Base-by-base conservation (phyloP, 2,329 filamentous ascomycete species). In the Ophiostoma angusticollis region DNA sequence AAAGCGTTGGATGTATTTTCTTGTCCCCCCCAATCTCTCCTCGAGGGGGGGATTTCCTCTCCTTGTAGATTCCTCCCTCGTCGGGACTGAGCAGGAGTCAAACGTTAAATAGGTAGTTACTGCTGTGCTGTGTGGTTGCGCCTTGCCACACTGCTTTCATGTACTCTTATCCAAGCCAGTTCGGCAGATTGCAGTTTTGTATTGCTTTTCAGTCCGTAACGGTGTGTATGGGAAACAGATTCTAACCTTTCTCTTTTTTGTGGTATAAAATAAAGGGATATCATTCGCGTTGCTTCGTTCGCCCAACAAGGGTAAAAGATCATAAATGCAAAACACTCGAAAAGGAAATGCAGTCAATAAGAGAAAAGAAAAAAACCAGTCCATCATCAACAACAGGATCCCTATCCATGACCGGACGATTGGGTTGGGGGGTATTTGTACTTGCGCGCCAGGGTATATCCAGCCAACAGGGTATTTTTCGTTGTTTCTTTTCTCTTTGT, bases 381-480 rank as follows among this genome's bases (percentile, higher is more conserved):
- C 35, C 32, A 42, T 41, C 31, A 16, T 46, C 42, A 25, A 42
- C 37, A 32, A 38, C 35, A 41, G 40, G 42, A 42, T 31, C 32
- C 35, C 38, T 43, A 36, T 43, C 31, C 35, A 34, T 33, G 18
- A 37, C 44, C 34, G 38, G 42, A 41, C 35, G 32, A 43, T 39
- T 41, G 35, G 42, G 39, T n/a, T n/a, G n/a, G n/a, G n/a, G n/a
- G 45, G 42, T 69, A 72, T 71, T 61, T 65, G 27, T 29, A 29
- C 17, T 29, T 29, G 33, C 66, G 65, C 70, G 67, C 70, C 66
- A 72, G 68, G 71, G 70, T 74, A 74, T 75, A 74, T 74, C 69
- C 70, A 74, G 70, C 69, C 67, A 57, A 56, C 55, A 54, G 52
- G 63, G 54, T 54, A 52, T 63, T 70, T 68, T 66, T 51, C 51